Base-by-base conservation (phyloP, 495 filamentous ascomycete species). In the Chaetomidium leptoderma region DNA sequence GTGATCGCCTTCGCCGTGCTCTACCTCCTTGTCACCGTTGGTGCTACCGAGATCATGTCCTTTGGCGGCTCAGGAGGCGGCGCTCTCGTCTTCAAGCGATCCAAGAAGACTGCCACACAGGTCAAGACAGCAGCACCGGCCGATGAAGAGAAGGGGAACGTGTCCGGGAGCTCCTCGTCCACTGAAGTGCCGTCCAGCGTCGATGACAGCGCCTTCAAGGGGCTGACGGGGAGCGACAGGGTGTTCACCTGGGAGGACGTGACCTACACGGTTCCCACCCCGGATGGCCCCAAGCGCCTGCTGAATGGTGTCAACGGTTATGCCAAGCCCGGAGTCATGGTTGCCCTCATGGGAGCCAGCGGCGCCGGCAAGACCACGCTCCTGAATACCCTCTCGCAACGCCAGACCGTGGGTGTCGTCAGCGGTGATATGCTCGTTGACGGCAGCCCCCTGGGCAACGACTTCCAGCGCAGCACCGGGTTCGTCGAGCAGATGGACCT, bases 401-500 rank as follows among this genome's bases (percentile, higher is more conserved):
- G 90, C 11, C 83, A 90, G 66, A 84, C 77, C 17, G 81, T 80
- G 61, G 91, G 91, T 26, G 81, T 89, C 3, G 76, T 92, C 14
- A 72, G 73, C 7, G 90, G 90, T 13, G 79, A 86, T 23, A 89
- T 92, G 81, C 77, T 91, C 13, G 86, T 95, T 4, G 88, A 95
- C 62, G 91, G 90, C 17, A 80, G 81, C 29, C 72, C 80, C 0
- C 78, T 91, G 0, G 84, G 80, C 0, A 66, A 74, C 9, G 85
- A 87, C 24, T 96, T 95, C 70, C 88, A 92, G 65, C 81, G 91
- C 21, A 80, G 81, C 19, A 92, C 89, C 35, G 91, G 91, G 29
- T 95, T 89, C 72, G 90, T 88, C 62, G 84, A 95, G 68, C 91
- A 96, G 69, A 88, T 88, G 75, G 91, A 96, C 73, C 63, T 95